phyloP scores from a whole-genome alignment of 2,329 filamentous ascomycete species.

The Elsinoe batatas region DNA sequence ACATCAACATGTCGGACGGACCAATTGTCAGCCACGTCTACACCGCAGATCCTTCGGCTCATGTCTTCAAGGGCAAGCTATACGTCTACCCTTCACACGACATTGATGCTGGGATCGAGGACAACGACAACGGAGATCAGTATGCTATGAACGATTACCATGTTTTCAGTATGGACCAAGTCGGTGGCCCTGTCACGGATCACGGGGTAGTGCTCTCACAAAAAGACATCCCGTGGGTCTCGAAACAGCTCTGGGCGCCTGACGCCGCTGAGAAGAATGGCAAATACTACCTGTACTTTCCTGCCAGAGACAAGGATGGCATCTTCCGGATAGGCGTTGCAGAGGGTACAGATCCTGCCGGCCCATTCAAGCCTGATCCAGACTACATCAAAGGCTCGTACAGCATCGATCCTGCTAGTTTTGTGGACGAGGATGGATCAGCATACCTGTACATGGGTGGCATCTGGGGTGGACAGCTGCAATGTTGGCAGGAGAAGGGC shows the following conservation, averaged over 20 bases:
- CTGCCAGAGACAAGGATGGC: constrained; percentile 58
- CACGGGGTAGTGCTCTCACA: constrained; percentile 60
- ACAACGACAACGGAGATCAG: constrained; percentile 79
- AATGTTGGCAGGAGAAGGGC: constrained; percentile 55
- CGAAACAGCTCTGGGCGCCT: constrained; percentile 72
- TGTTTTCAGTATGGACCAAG: constrained; percentile 55
- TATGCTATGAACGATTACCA: constrained; percentile 81
- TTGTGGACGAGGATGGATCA: constrained; percentile 58
- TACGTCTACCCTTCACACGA: constrained; percentile 79
- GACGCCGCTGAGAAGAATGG: constrained; percentile 61
- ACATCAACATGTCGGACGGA: neutral
- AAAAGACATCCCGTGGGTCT: constrained; percentile 63
- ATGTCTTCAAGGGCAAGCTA: constrained; percentile 64
- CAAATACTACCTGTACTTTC: constrained; percentile 70
- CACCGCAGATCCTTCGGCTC: constrained; percentile 71
- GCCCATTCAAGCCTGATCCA: constrained; percentile 58
- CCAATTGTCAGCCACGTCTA: constrained; percentile 61
- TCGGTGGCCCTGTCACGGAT: constrained; percentile 54
- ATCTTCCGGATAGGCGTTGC: constrained; percentile 70
- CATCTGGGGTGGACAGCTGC: constrained; percentile 70
- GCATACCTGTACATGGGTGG: constrained; percentile 69
- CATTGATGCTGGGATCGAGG: constrained; percentile 60
- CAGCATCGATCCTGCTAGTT: constrained; percentile 66
- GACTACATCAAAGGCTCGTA: constrained; percentile 58
- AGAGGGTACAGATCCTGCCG: constrained; percentile 51